Conservation (phyloP, 179 eudicot genomes). For the Spergularia azorica region DNA sequence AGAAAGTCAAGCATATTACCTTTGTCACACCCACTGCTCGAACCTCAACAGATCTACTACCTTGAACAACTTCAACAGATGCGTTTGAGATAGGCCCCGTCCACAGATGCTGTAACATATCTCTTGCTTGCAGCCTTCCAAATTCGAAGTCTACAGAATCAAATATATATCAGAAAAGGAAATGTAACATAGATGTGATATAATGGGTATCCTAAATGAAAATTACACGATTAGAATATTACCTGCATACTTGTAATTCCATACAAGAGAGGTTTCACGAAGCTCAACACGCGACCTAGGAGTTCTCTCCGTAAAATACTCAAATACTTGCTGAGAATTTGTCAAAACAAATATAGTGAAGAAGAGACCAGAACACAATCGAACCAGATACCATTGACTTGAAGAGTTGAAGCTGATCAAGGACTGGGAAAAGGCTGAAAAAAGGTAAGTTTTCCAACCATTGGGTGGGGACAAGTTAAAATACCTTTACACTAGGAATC, state of each 20-base stretch:
- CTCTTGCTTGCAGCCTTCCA: conserved; percentile 92
- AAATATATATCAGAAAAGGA: background rate
- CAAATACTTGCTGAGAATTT: conserved; percentile 76
- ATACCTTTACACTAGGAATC: conserved; percentile 85
- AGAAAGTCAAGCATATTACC: conserved; percentile 40
- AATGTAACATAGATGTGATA: background rate
- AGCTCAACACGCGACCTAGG: conserved; percentile 86
- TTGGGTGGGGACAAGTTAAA: background rate
- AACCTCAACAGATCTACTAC: conserved; percentile 89
- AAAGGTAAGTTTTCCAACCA: background rate
- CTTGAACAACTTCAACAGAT: conserved; percentile 90
- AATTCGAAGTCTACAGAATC: conserved; percentile 69
- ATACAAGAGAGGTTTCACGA: conserved; percentile 87
- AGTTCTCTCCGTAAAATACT: conserved; percentile 89
- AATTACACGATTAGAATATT: background rate
- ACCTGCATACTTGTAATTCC: conserved; percentile 97
- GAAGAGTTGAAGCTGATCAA: background rate
- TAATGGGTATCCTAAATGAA: background rate
- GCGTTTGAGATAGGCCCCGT: conserved; percentile 98
- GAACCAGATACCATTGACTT: background rate
- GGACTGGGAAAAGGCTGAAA: background rate
- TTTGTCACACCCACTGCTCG: conserved; percentile 91
- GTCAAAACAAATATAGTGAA: conserved; percentile 18
- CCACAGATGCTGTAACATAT: conserved; percentile 93
- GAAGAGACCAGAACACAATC: background rate